Conservation (phyloP, 805 yeast species). For the Lachancea cidri region DNA sequence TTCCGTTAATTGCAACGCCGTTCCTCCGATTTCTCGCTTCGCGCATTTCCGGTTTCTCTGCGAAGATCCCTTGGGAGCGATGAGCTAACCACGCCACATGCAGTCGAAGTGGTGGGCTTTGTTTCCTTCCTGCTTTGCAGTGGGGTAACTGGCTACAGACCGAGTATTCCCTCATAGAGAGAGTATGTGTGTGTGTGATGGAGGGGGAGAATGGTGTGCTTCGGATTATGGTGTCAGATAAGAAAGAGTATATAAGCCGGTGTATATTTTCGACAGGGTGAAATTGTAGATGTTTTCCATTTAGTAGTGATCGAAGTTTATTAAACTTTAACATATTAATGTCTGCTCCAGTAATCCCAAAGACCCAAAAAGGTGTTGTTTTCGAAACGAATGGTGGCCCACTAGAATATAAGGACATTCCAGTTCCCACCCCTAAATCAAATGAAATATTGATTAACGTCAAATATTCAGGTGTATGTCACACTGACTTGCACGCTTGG, state of each 20-base stretch:
- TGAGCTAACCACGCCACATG: neutral
- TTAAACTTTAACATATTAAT: too few species aligned
- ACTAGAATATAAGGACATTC: conserved; percentile 62
- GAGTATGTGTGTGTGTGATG: too few species aligned
- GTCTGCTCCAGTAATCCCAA: conserved; percentile 44
- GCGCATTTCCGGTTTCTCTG: neutral
- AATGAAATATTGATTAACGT: conserved; percentile 76
- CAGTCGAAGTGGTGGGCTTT: neutral
- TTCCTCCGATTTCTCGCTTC: neutral
- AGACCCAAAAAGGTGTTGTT: conserved; percentile 65
- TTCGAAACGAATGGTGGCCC: conserved; percentile 64
- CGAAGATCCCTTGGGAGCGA: neutral
- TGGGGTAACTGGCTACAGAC: too few species aligned
- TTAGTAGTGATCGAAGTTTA: neutral
- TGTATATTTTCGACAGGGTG: neutral
- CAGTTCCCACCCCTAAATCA: conserved; percentile 74
- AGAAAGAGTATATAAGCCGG: neutral
- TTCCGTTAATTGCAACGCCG: neutral
- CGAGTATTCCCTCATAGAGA: too few species aligned
- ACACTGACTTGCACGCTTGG: conserved; percentile 92
- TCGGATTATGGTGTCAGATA: too few species aligned
- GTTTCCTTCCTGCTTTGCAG: too few species aligned
- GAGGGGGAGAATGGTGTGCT: too few species aligned
- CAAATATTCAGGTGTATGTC: conserved; percentile 88
- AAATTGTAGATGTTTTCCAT: too few species aligned